Evolutionary conservation across 2,329 filamentous ascomycete species (phyloP), one percentile per base, ranked within the genome.

Genomic region (Parascedosporium putredinis): DNA sequence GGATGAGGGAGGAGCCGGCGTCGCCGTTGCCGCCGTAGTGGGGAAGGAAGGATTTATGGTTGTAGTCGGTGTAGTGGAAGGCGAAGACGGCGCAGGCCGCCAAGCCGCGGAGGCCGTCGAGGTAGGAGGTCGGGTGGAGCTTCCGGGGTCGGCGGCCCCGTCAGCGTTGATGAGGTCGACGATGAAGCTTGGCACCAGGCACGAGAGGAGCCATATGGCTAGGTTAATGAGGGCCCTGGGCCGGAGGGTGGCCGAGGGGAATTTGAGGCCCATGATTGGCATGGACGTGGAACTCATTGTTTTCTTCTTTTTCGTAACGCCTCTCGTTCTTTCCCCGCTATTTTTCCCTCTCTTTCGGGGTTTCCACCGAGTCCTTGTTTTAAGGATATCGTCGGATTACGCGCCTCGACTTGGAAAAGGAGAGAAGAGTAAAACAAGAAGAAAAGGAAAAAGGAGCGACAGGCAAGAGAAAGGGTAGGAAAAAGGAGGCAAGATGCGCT

Each of bases 81-180:
- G 78, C 73, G 60, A 73, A 75, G 53, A 79, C 76, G 52, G 74
- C 68, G 27, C 79, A 66, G 4, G 75, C 75, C 34, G 75, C 76
- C 10, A 79, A 59, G 12, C 76, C 76, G 53, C 76, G 70, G 67
- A 79, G 73, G 52, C 76, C 76, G 55, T 79, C 76, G 44, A 79
- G 73, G 55, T 79, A 78, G 6, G 76, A 69, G 7, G 76, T 79
- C 14, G 76, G 75, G 31, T 67, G 60, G n/a, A 73, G 62, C 45
- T 67, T 68, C 22, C 67, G 40, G 7, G 48, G 20, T 18, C 47
- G 36, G 49, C 23, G 29, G 45, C 34, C 23, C 9, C 51, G 48
- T 20, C 49, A 12, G 52, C 50, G 31, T 51, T 49, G 31, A 50
- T 46, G 49, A 43, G 48, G 18, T 54, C 52, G 43, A 45, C 33